These are phyloP conservation scores for Talaromyces sp. DNA, from an alignment of 2,329 filamentous ascomycete species.

Conservation along the genomic window DNA sequence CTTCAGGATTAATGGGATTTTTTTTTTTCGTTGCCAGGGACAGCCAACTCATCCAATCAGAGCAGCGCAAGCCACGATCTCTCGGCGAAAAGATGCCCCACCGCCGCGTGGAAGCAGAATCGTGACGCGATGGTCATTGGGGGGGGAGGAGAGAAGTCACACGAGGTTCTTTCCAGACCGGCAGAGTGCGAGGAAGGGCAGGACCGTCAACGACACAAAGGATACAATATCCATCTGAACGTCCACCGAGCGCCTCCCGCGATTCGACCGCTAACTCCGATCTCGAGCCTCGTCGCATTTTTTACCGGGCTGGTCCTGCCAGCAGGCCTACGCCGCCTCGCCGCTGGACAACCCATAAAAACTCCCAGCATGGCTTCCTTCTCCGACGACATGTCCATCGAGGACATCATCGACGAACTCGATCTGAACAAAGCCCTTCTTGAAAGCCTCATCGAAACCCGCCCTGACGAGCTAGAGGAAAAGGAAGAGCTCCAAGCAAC, in stretches of 20 bases:
- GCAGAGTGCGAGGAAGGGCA: neutral
- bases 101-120: neutral
- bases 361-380: conserved; percentile 7
- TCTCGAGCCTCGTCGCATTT: neutral
- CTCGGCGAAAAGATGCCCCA: neutral
- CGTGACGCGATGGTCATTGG: neutral
- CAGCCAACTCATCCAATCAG: neutral
- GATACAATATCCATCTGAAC: neutral
- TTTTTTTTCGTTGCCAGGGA: neutral
- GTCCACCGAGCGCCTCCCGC: neutral
- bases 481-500: conserved; percentile 27
- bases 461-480: conserved; percentile 26
- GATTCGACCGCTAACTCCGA: neutral
- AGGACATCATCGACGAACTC: conserved; percentile 32
- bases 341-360: neutral
- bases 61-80: neutral
- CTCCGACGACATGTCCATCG: conserved; percentile 19
- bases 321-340: neutral
- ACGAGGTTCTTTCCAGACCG: neutral
- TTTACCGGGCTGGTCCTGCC: neutral
- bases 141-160: no score
- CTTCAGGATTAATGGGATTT: neutral
- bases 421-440: conserved; percentile 32
- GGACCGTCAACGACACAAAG: neutral
- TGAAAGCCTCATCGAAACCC: conserved; percentile 28